Conservation (phyloP, 306 rosid genomes). For the Quercus cerris region DNA sequence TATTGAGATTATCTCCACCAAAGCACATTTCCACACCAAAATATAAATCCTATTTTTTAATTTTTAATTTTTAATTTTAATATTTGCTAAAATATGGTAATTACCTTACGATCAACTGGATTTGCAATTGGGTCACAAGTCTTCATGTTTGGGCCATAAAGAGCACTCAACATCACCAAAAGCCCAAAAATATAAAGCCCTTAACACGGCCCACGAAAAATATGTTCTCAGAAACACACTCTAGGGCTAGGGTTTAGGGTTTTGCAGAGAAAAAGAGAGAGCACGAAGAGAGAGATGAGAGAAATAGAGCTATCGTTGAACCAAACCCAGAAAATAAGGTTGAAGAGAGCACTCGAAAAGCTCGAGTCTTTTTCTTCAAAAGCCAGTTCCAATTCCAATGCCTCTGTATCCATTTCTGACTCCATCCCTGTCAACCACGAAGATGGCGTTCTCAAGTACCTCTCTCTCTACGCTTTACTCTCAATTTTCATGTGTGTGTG, state of each 20-base stretch:
- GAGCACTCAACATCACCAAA: too few species aligned
- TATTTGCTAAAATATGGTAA: too few species aligned
- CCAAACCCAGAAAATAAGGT: slow-evolving; percentile 88
- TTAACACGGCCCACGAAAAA: too few species aligned
- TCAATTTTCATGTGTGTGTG: neutral
- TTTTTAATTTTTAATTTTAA: too few species aligned
- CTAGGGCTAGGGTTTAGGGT: slow-evolving; percentile 16
- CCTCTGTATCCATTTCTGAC: slow-evolving; percentile 80
- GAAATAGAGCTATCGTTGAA: slow-evolving; percentile 48
- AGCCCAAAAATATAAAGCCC: too few species aligned
- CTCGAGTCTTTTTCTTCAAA: slow-evolving; percentile 65
- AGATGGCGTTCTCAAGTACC: slow-evolving; percentile 58
- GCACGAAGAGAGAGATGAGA: slow-evolving; percentile 24
- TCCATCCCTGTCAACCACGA: slow-evolving; percentile 75
- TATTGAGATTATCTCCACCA: too few species aligned
- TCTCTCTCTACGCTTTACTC: neutral
- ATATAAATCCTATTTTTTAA: too few species aligned
- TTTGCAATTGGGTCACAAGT: too few species aligned
- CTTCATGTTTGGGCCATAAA: too few species aligned
- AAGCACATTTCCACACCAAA: too few species aligned
- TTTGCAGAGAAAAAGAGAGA: neutral
- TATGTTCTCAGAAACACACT: neutral
- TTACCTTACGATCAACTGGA: too few species aligned
- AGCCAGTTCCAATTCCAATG: slow-evolving; percentile 46
- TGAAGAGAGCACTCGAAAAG: slow-evolving; percentile 61